These are phyloP conservation scores for Torulaspora franciscae DNA, from an alignment of 805 yeast genomes.

Conservation along the genomic window DNA sequence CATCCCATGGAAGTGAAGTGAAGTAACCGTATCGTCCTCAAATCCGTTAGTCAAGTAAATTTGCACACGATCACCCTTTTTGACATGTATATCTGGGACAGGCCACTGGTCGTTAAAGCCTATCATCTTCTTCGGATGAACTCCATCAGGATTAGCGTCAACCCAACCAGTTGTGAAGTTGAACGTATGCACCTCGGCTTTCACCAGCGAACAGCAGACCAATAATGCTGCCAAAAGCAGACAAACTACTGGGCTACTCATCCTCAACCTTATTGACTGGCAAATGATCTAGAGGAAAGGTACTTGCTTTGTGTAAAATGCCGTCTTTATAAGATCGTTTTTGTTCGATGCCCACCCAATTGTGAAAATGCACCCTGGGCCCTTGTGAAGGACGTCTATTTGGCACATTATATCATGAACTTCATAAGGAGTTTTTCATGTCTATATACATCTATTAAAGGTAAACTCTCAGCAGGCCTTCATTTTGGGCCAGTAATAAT, in stretches of 20 bases:
- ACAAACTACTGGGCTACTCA: not conserved
- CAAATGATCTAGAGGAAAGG: too few species aligned
- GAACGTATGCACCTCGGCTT: conserved; percentile 47
- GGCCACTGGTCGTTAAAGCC: conserved; percentile 75
- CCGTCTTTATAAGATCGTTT: too few species aligned
- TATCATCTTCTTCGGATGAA: conserved; percentile 49
- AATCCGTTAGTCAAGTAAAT: conserved; percentile 61
- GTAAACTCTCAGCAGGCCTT: not conserved
- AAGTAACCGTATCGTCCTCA: conserved; percentile 42
- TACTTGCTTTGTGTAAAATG: too few species aligned
- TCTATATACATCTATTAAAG: not conserved
- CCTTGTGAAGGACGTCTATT: too few species aligned
- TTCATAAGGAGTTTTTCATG: not conserved
- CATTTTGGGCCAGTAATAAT: conserved; percentile 69
- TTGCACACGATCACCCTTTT: conserved; percentile 58
- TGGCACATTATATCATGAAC: not conserved
- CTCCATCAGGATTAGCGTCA: conserved; percentile 63
- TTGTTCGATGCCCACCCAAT: too few species aligned
- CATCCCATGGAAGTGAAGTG: conserved; percentile 77
- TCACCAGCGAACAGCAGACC: conserved; percentile 2
- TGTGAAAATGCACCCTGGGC: too few species aligned
- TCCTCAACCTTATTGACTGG: not conserved
- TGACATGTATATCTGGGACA: conserved; percentile 59
- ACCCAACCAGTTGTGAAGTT: conserved; percentile 57
- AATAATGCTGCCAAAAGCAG: not conserved